Evolutionary conservation across 371 early-diverging fungal species (phyloP), one percentile per base, ranked within the genome.

Genomic region (Nematocida sp.): DNA sequence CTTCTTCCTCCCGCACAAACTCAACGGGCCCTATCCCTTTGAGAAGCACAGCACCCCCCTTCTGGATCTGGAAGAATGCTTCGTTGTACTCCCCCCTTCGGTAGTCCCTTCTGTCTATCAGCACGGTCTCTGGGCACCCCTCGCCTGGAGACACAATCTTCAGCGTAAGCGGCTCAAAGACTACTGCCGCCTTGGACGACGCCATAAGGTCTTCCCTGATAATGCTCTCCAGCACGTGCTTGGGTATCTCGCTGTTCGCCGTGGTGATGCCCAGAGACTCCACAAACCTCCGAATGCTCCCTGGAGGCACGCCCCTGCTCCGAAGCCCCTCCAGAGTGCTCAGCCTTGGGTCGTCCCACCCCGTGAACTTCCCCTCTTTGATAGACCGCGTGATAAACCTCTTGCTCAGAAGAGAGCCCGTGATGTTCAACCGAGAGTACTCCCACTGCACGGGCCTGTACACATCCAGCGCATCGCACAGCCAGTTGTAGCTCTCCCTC

Each of bases 361-460:
- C 91, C 55, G 78, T 80, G 19, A 97, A 91, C 63, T 87, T 80
- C 8, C 86, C 85, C 50, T 88, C 87, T 36, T 86, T 87, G 56
- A 93, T 91, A 77, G 97, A 85, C 86, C 90, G 87, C 60, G 87
- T 87, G 46, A 99, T 86, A 86, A 94, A 96, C 75, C 99, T 89
- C 87, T 99, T 99, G 75, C 93, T 93, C 81, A 95, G 86, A 77
- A 99, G 87, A 17, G 96, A 92, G 82, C 92, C 90, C 53, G 93
- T 89, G 58, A 99, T 87, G 79, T 89, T 93, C 62, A 99, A 85
- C 70, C 99, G 88, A 43, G 93, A 93, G 79, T 91, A 97, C 83
- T 99, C 99, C 96, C 96, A 99, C 86, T 97, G 98, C 31, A 97
- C 95, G 25, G 98, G 98, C 85, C 95, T 95, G 86, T 96, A 97